A percentile compares a stretch with the other conserved stretches of the same genome.
Evolutionary conservation across 305 asterid genomes (phyloP).

Genomic region (Fraxinus dipetala): DNA sequence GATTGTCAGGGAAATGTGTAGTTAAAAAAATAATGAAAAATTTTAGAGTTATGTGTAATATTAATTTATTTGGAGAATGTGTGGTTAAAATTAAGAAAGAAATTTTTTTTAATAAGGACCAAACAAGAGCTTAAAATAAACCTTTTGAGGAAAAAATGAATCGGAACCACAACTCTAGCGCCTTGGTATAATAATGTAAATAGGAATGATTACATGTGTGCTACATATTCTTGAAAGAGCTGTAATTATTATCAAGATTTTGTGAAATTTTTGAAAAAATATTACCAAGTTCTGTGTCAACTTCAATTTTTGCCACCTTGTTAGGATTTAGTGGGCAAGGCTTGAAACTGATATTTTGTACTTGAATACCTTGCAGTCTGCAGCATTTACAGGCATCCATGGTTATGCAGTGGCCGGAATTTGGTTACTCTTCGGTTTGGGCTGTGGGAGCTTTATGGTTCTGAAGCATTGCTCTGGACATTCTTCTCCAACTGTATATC

Average conservation of each 20-base stretch:
- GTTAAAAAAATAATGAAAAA: too few relatives aligned
- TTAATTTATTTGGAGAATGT: too few relatives aligned
- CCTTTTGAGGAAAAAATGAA: not conserved
- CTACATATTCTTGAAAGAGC: not conserved
- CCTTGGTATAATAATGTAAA: not conserved
- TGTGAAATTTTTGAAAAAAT: not conserved
- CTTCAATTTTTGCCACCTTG: not conserved
- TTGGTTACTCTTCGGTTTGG: constrained; percentile 46
- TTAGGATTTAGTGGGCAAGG: not conserved
- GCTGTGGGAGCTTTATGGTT: constrained; percentile 35
- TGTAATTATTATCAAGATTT: not conserved
- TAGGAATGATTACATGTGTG: not conserved
- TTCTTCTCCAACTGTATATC: constrained; percentile 23
- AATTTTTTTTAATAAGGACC: too few relatives aligned
- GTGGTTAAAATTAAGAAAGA: too few relatives aligned
- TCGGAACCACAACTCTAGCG: not conserved
- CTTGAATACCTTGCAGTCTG: constrained; percentile 32
- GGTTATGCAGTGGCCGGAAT: constrained; percentile 51
- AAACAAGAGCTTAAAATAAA: not conserved
- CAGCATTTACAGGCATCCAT: constrained; percentile 49
- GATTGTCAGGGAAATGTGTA: too few relatives aligned
- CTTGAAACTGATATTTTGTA: not conserved
- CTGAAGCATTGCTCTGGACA: constrained; percentile 27
- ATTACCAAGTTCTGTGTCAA: not conserved
- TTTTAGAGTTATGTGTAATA: too few relatives aligned